Base-by-base conservation (phyloP, 805 yeast genomes). In the Saccharomycopsis olivae region DNA sequence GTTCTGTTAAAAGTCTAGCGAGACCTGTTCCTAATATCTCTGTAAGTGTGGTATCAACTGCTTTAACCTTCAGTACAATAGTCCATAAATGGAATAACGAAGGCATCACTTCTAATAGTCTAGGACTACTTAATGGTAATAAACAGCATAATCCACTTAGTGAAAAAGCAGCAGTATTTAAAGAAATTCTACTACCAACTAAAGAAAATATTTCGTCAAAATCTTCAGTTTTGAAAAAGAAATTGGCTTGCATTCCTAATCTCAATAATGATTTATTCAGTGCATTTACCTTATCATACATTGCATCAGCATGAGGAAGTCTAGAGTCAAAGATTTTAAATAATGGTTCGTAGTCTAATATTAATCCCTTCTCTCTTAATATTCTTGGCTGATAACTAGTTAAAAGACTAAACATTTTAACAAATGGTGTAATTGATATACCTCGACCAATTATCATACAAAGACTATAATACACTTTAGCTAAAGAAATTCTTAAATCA, bases 81-180 rank as follows among this genome's bases (percentile, higher is more conserved):
- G 71, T 54, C 95, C 95, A 86, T 33, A 83, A 59, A 45, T 82
- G 75, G 49, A 84, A 83, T 5, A 85, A 53, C 2, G 84, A 59
- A 0, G 88, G 77, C 21, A 84, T 54, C 48, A 78, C 75, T 46
- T 75, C 69, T 21, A 73, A 62, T 3, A 73, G 68, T 43, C 68
- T 73, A 6, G 55, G 44, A 4, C 55, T 53, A 1, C 57, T 48
- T 10, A 47, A 49, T 2, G 92, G 92, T 14, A 79, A 56, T 34
- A 74, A 50, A 2, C 73, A 64, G 0, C 70, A 60, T 53, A 81
- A 59, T 13, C 75, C 65, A 10, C 75, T 66, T 36, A 79, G 56
- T 1, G 73, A 66, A 4, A 68, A 44, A 0, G 71, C 57, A 20
- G 75, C 69, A 14, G 79, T 75, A 14, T 72, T 61, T 4, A 71